Base-by-base conservation (phyloP, 805 yeast genomes). In the Spathaspora passalidarum region DNA sequence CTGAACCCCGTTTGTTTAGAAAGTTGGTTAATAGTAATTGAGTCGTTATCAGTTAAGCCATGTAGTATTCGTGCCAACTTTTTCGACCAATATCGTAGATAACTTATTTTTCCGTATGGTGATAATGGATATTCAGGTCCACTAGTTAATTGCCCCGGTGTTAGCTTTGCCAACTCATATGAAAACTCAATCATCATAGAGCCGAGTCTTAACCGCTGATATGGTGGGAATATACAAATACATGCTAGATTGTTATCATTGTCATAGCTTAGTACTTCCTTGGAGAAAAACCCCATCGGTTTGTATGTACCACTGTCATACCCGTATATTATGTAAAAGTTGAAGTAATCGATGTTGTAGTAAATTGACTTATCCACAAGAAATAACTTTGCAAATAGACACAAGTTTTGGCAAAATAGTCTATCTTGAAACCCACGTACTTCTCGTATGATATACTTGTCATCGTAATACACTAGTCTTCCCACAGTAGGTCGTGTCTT, bases 101-200 rank as follows among this genome's bases (percentile, higher is more conserved):
- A 94, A 5, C 91, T 79, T 8, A 79, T 67, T 43, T 76, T 73
- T 0, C 99, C 99, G 63, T 82, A 86, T 0, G 85, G 84, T 5
- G 96, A 86, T 8, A 94, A 67, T 0, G 99, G 99, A 52, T 82
- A 77, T 60, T 94, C 99, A 0, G 99, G 99, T 0, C 97, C 96
- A 49, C 96, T 89, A 1, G 79, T 63, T 17, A 70, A 54, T 23
- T 79, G 81, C 37, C 86, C 87, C 13, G 75, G 76, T 34, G 79
- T 66, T 13, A 54, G 47, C 36, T 50, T 69, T 0, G 96, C 88
- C 17, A 91, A 61, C 23, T 76, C 82, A 59, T 92, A 94, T 32
- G 95, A 88, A 53, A 89, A 87, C 49, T 88, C 88, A 13, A 94
- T 88, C 34, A 94, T 61, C 9, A 88, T 69, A 4, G 88, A 81